phyloP scores from a whole-genome alignment of 2,329 filamentous ascomycete genomes.

The Tolypocladium endophyticum region DNA sequence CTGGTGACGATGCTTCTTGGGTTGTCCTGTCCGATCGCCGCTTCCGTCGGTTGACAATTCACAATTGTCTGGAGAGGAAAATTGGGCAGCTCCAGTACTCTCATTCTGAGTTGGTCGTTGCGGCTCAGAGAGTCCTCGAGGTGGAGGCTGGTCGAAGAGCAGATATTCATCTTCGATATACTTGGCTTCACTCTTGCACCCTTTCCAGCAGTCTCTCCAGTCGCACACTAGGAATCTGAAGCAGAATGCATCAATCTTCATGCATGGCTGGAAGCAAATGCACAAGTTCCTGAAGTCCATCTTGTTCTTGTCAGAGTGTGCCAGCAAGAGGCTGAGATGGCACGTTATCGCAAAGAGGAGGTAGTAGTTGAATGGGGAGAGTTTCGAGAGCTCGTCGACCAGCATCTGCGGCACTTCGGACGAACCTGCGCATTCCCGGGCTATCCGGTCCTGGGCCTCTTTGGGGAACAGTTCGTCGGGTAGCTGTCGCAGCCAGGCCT shows the following conservation, averaged over 20 bases:
- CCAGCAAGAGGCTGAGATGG: conserved; percentile 82
- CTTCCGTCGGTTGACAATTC: conserved; percentile 31
- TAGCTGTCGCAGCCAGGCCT: conserved; percentile 90
- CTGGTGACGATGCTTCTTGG: conserved; percentile 34
- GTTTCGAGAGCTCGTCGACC: conserved; percentile 81
- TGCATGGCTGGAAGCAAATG: conserved; percentile 94
- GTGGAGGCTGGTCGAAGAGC: conserved; percentile 47
- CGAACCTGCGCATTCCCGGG: conserved; percentile 67
- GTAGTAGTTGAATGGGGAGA: conserved; percentile 97
- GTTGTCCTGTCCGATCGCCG: conserved; percentile 10
- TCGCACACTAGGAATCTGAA: conserved; percentile 93
- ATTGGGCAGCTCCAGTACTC: conserved; percentile 6
- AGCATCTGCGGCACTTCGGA: conserved; percentile 76
- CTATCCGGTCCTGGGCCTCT: conserved; percentile 66
- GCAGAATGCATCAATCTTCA: conserved; percentile 91
- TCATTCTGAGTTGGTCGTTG: conserved; percentile 15
- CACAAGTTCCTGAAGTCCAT: conserved; percentile 95
- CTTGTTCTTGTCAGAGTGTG: conserved; percentile 91
- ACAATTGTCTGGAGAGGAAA: conserved; percentile 56
- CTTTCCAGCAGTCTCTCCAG: conserved; percentile 95
- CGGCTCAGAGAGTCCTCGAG: conserved; percentile 32
- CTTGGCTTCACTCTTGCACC: conserved; percentile 80
- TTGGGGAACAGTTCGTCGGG: conserved; percentile 91
- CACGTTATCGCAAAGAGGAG: conserved; percentile 95
- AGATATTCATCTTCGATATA: conserved; percentile 62